Evolutionary conservation across 208 protist species (phyloP).

Genomic region (Acanthamoeba culbertsoni): DNA sequence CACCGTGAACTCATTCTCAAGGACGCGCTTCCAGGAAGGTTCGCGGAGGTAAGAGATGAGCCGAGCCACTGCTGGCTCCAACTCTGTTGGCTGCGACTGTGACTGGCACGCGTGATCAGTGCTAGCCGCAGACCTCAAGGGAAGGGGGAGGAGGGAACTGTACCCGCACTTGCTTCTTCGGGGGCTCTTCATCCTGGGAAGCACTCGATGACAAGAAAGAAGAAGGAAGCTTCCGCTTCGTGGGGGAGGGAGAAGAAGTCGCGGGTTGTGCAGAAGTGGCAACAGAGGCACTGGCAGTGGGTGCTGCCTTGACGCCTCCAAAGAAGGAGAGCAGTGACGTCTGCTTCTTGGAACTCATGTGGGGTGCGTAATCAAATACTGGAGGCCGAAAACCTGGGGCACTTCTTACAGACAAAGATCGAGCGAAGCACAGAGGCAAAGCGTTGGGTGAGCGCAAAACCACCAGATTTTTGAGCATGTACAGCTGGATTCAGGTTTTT

Average conservation of each 20-base stretch:
- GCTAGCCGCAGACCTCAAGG: neutral
- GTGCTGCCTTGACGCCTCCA: neutral
- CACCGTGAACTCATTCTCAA: constrained; percentile 8
- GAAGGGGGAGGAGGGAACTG: neutral
- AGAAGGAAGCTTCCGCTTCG: neutral
- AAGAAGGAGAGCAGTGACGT: neutral
- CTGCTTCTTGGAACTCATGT: neutral
- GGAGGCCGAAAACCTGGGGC: too few species aligned
- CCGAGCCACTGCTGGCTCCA: neutral
- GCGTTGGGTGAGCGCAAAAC: too few species aligned
- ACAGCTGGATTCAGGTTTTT: too few species aligned
- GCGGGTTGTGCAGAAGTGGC: neutral
- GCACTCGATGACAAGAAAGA: neutral
- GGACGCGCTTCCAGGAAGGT: neutral
- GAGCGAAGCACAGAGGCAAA: too few species aligned
- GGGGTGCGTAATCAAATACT: too few species aligned
- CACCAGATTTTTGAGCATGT: too few species aligned
- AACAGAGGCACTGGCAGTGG: neutral
- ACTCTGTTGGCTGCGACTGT: neutral
- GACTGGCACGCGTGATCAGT: neutral
- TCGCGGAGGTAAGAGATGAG: neutral
- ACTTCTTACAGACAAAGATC: too few species aligned
- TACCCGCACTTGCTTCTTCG: neutral
- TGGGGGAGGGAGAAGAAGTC: neutral
- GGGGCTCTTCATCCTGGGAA: neutral